phyloP scores from a whole-genome alignment of 768 basidiomycete genomes.

The Pisolithus orientalis region DNA sequence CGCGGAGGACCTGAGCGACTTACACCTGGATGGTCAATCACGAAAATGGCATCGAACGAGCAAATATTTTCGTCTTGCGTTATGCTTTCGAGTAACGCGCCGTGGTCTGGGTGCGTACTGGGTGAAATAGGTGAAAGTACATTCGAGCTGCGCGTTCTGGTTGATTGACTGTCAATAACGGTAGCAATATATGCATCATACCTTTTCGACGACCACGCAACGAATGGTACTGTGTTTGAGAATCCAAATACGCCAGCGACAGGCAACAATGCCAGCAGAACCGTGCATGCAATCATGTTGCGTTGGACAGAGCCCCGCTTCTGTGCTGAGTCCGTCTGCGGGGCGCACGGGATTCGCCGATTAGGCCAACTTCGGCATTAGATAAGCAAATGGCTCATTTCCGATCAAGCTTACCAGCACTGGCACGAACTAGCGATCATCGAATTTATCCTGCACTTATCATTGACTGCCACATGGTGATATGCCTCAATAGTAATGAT shows the following conservation, averaged over 20 bases:
- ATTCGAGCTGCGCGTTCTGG: constrained; percentile 35
- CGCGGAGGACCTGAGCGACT: constrained; percentile 18
- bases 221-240: constrained; percentile 54
- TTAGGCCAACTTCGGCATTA: too few relatives aligned
- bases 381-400: too few relatives aligned
- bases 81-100: constrained; percentile 39
- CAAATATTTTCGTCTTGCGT: constrained; percentile 46
- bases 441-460: too few relatives aligned
- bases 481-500: too few relatives aligned
- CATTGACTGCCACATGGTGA: too few relatives aligned
- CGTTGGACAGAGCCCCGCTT: too few relatives aligned
- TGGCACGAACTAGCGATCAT: too few relatives aligned
- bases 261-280: constrained; percentile 40
- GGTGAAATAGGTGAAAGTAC: constrained; percentile 38
- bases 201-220: constrained; percentile 70
- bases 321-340: too few relatives aligned
- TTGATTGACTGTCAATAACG: not conserved
- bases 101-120: constrained; percentile 22
- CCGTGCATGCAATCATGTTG: constrained; percentile 39
- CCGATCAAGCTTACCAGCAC: too few relatives aligned
- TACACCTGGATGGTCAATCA: constrained; percentile 72
- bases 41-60: constrained; percentile 55
- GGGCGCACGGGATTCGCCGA: too few relatives aligned
- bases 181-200: constrained; percentile 18
- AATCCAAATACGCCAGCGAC: constrained; percentile 43